Conservation (phyloP, 345 rosid genomes). For the Bruguiera gymnorhiza region DNA sequence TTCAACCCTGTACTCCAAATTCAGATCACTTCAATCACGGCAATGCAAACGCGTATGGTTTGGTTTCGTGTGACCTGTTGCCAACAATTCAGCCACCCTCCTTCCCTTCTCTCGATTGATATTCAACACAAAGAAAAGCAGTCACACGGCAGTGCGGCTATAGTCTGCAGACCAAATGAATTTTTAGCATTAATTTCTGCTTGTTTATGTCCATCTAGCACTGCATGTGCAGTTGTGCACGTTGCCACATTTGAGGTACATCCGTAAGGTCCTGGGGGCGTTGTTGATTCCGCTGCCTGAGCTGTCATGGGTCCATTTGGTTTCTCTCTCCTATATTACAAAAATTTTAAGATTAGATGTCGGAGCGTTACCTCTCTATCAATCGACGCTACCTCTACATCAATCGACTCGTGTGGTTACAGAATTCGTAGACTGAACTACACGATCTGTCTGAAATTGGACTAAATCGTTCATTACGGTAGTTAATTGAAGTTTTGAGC, state of each 20-base stretch:
- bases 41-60: no score
- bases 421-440: neutral
- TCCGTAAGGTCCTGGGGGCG: neutral
- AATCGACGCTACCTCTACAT: neutral
- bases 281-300: neutral
- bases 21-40: no score
- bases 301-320: neutral
- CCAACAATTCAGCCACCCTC: constrained; percentile 15
- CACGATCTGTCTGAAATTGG: neutral
- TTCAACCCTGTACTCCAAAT: no score
- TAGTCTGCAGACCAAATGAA: constrained; percentile 7
- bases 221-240: constrained; percentile 11
- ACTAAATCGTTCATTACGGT: neutral
- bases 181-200: constrained; percentile 12
- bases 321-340: neutral
- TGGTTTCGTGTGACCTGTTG: neutral
- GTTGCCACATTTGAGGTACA: neutral
- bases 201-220: neutral
- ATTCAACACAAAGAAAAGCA: neutral
- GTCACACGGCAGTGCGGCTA: neutral
- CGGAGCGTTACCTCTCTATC: neutral
- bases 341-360: neutral
- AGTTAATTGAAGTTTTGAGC: neutral
- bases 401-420: neutral
- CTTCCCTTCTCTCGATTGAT: neutral